Evolutionary conservation across 2,329 filamentous ascomycete genomes (phyloP).

Genomic region (Fusarium hostae): DNA sequence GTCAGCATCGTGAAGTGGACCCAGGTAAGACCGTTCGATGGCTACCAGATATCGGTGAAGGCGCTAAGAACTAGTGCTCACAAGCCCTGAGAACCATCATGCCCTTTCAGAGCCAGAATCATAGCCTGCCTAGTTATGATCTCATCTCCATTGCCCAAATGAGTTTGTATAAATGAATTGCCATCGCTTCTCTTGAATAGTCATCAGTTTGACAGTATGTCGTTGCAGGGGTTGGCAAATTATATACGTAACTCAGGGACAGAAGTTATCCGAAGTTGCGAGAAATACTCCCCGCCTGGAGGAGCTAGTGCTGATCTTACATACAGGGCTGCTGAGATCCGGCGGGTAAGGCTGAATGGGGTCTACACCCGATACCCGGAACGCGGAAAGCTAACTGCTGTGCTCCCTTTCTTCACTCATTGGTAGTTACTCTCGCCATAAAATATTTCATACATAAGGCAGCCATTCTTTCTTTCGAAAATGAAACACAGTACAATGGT

Average conservation of each 20-base stretch:
- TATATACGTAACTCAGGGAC: rapidly evolving
- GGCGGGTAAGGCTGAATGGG: background rate
- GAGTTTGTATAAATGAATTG: rapidly evolving
- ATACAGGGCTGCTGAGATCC: background rate
- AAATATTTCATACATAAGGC: too few relatives aligned
- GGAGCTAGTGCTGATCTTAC: background rate
- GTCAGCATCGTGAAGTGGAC: background rate
- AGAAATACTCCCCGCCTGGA: rapidly evolving
- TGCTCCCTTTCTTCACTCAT: rapidly evolving
- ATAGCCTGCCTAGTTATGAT: rapidly evolving
- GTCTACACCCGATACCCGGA: rapidly evolving
- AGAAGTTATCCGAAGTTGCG: rapidly evolving
- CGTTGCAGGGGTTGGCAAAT: rapidly evolving
- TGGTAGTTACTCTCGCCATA: too few relatives aligned
- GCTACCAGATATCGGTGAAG: background rate
- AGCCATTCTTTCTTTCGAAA: too few relatives aligned
- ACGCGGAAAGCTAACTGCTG: rapidly evolving
- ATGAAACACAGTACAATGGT: too few relatives aligned
- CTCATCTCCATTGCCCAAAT: rapidly evolving
- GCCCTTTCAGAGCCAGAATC: rapidly evolving
- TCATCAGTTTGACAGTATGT: rapidly evolving
- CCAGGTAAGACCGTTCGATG: background rate
- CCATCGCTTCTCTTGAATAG: rapidly evolving
- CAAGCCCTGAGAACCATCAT: rapidly evolving
- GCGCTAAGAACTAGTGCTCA: background rate